Base-by-base conservation (phyloP, 2,329 filamentous ascomycete species). In the Onygena corvina region DNA sequence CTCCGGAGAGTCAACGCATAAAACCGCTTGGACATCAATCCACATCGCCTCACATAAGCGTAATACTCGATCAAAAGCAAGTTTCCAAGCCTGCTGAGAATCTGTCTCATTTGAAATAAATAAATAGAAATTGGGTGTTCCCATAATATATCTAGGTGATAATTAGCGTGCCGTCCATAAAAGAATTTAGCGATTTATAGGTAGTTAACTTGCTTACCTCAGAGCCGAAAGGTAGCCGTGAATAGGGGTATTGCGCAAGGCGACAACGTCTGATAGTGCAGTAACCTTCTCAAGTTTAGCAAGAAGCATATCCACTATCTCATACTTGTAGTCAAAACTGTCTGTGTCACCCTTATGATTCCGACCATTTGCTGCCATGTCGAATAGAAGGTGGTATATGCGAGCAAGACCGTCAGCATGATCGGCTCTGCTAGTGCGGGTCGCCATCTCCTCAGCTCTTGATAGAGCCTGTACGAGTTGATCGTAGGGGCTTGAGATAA, bases 1-100 rank as follows among this genome's bases (percentile, higher is more conserved):
- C 67, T 98, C 92, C 0, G 93, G 92, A 1, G 92, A 94, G 66
- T 95, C 92, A 54, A 94, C 83, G 60, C 92, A 98, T 0, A 98
- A 75, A 3, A 93, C 79, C 47, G 81, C 76, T 57, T 77, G 78
- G 3, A 95, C 86, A 21, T 79, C 75, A 0, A 68, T 59, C 92
- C 92, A 98, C 4, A 94, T 77, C n/a, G 75, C 72, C 45, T 74
- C 67, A 51, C 87, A 84, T 52, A 76, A 73, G 1, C 60, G 58
- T 9, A 86, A 67, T 1, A 88, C 74, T 2, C 77, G 75, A 7
- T 59, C 53, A 40, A 69, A 64, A 3, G 63, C 53, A 23, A 51
- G 52, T 33, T 54, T 57, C 67, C 67, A 69, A 8, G 54, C 50
- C 3, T 61, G 36, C 1, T 53, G 51, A 2, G 51, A 29, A 8